A percentile compares a stretch with the other conserved stretches of the same genome.
These are phyloP conservation scores for Lepiota brunneoincarnata DNA, from an alignment of 768 basidiomycete genomes.

Conservation along the genomic window DNA sequence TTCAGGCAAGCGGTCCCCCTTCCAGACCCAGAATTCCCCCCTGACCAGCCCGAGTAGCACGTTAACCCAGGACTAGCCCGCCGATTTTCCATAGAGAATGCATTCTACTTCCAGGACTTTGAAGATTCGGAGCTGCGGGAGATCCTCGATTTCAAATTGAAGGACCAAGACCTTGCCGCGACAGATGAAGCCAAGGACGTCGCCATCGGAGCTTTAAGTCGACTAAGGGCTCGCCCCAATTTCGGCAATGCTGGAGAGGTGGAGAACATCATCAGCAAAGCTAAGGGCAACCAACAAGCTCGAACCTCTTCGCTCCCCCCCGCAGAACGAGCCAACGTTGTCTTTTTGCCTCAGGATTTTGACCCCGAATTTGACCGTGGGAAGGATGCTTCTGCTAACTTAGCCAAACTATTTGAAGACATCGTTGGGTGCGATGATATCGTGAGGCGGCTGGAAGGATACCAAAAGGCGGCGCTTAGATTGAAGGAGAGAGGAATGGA, in stretches of 20 bases:
- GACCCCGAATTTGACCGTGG: slow-evolving; percentile 59
- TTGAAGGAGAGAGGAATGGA: slow-evolving; percentile 42
- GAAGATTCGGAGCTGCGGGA: slow-evolving; percentile 46
- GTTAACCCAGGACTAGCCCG: slow-evolving; percentile 67
- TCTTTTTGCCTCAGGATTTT: slow-evolving; percentile 61
- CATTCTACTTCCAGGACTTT: slow-evolving; percentile 70
- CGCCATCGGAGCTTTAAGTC: slow-evolving; percentile 47
- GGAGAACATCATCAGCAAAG: slow-evolving; percentile 53
- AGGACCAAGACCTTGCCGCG: slow-evolving; percentile 53
- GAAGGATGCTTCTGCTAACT: slow-evolving; percentile 44
- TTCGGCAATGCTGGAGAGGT: slow-evolving; percentile 68
- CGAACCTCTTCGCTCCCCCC: slow-evolving; percentile 28
- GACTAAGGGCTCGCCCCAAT: slow-evolving; percentile 47
- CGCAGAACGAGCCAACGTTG: slow-evolving; percentile 28
- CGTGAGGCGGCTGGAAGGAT: slow-evolving; percentile 44
- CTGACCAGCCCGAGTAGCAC: slow-evolving; percentile 37
- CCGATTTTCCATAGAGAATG: slow-evolving; percentile 66
- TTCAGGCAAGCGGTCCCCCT: slow-evolving; percentile 44
- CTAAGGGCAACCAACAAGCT: slow-evolving; percentile 45
- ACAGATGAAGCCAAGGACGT: slow-evolving; percentile 54
- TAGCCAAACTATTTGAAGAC: slow-evolving; percentile 57
- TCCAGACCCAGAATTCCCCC: background rate
- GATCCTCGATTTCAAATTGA: slow-evolving; percentile 55
- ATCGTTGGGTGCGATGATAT: slow-evolving; percentile 60
- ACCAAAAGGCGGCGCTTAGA: slow-evolving; percentile 46